Base-by-base conservation (phyloP, 1,139 yeast species). In the Yamadazyma trypodendri region DNA sequence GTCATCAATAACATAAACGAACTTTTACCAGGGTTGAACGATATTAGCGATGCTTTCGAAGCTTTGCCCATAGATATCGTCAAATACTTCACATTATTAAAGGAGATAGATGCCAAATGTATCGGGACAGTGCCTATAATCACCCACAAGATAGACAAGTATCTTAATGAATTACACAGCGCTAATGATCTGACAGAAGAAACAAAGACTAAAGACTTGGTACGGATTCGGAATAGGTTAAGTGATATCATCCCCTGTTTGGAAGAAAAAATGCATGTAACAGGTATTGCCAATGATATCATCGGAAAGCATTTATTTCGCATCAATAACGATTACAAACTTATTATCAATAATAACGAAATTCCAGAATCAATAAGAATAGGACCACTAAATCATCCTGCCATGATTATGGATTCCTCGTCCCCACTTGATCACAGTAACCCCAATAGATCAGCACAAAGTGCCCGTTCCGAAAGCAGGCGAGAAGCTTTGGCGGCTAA, bases 191-290 rank as follows among this genome's bases (percentile, higher is more conserved):
- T 7, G 12, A 6, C 18, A 15, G 33, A 46, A 15, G 41, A 37
- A 14, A 31, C 28, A 12, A 43, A 43, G 14, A 31, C 35, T 14
- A 48, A 48, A 24, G 51, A 60, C 16, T 54, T 71, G 31, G 52
- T 45, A 27, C 40, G 44, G n/a, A 75, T 79, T 35, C 70, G 75
- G 40, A 61, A 65, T 37, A 61, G 69, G 39, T 64, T 82, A 42
- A 77, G 75, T 48, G 96, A 86, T 43, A 72, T 92, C 37, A 81
- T 92, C 67, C 97, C 97, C 0, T 88, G 96, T 48, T 66, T 92
- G 42, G 98, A 92, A 56, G 97, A 92, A 58, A 92, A 92, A 62
- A 89, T 92, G 95, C 97, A 92, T 57, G 97, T 92, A 27, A 94
- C 97, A 3, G 83, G 92, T 2, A 84, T 88, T 27, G 96, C 97